These are phyloP conservation scores for Setomelanomma holmii DNA, from an alignment of 2,329 filamentous ascomycete genomes.

Conservation along the genomic window DNA sequence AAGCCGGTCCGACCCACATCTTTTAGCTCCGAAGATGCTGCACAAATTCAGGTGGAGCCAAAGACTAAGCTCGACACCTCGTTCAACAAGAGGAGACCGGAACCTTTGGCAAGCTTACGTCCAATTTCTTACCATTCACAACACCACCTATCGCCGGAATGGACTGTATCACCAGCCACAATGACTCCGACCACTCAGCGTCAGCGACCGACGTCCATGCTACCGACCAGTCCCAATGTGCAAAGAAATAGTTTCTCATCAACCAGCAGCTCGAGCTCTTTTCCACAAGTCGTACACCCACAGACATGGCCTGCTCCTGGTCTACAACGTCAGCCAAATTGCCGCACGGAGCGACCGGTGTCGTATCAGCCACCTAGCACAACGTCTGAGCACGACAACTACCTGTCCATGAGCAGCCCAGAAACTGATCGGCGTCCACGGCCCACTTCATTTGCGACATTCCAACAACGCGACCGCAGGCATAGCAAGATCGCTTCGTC, in stretches of 20 bases:
- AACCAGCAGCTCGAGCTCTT: constrained; percentile 19
- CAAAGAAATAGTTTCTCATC: constrained; percentile 25
- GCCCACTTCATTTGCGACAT: constrained; percentile 34
- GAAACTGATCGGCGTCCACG: constrained; percentile 24
- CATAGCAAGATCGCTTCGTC: constrained; percentile 40
- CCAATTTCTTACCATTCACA: constrained; percentile 28
- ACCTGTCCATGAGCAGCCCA: constrained; percentile 24
- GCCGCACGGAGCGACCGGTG: constrained; percentile 15
- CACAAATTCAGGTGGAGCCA: constrained; percentile 16
- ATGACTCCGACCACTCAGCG: constrained; percentile 22
- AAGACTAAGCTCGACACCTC: constrained; percentile 20
- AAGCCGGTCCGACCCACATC: constrained; percentile 26
- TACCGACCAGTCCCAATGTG: constrained; percentile 16
- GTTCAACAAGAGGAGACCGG: constrained; percentile 22
- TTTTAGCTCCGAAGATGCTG: constrained; percentile 21
- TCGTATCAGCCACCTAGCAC: constrained; percentile 23
- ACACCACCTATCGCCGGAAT: constrained; percentile 30
- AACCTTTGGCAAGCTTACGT: constrained; percentile 20
- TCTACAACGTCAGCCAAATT: constrained; percentile 6
- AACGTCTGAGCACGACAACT: constrained; percentile 11
- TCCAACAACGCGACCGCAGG: constrained; percentile 32
- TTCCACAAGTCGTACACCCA: constrained; percentile 20
- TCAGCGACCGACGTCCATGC: constrained; percentile 21
- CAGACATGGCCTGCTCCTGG: constrained; percentile 21
- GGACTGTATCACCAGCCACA: constrained; percentile 27